phyloP scores from a whole-genome alignment of 2,329 filamentous ascomycete species.

The Sporothrix protearum region DNA sequence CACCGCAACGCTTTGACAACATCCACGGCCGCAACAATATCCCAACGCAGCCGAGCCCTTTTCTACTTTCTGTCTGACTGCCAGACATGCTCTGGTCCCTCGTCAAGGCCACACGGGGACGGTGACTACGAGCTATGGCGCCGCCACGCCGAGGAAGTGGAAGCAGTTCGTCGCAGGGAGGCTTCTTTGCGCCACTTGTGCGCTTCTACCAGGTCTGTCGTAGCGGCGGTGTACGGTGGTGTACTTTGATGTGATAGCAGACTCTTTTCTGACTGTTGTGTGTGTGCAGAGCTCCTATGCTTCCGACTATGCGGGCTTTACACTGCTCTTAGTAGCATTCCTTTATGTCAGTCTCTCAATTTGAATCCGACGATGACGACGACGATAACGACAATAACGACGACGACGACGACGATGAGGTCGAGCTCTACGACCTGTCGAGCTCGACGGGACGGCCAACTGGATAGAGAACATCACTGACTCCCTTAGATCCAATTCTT shows the following conservation, averaged over 20 bases:
- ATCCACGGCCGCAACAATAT: background rate
- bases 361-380: background rate
- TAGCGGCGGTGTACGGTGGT: too few species aligned
- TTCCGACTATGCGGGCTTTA: conserved; percentile 80
- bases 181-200: conserved; percentile 36
- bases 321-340: conserved; percentile 65
- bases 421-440: background rate
- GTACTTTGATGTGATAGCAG: too few species aligned
- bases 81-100: conserved; percentile 38
- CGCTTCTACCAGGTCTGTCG: conserved; percentile 49
- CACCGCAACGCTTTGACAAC: background rate
- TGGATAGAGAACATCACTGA: background rate
- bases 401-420: background rate
- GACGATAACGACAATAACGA: background rate
- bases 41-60: background rate
- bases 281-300: conserved; percentile 70
- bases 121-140: conserved; percentile 46
- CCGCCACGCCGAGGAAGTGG: conserved; percentile 28
- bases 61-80: background rate
- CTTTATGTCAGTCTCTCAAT: conserved; percentile 47
- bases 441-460: background rate
- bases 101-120: conserved; percentile 40
- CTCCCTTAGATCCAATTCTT: conserved; percentile 58
- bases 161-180: background rate
- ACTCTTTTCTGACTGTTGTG: background rate